Base-by-base conservation (phyloP, 176 grass and related monocot genomes). In the Carex kokanica region DNA sequence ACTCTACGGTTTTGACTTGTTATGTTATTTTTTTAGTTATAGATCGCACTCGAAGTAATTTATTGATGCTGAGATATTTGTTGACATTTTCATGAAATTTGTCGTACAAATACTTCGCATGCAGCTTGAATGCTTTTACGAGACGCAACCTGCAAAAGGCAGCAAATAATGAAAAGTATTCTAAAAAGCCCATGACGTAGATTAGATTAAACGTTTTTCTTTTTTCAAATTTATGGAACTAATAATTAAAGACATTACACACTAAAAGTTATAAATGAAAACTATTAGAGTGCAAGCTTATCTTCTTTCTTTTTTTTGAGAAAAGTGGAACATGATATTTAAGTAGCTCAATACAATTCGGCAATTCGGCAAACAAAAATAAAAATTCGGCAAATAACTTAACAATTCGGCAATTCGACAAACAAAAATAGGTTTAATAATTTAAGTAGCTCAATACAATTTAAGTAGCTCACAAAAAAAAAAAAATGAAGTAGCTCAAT, bases 11-110 rank as follows among this genome's bases (percentile, higher is more conserved):
- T n/a, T n/a, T n/a, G n/a, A n/a, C n/a, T n/a, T n/a, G n/a, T n/a
- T n/a, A n/a, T n/a, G n/a, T n/a, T n/a, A n/a, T n/a, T n/a, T n/a
- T n/a, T n/a, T n/a, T n/a, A n/a, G n/a, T n/a, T n/a, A n/a, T 61
- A 17, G 38, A 88, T 45, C 29, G 10, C 18, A 15, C 60, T 2
- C 64, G 64, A 12, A 47, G 11, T 74, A 43, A 27, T 17, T 66
- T 66, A n/a, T n/a, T 15, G 6, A 41, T 82, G 3, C 8, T 38
- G 11, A 64, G 36, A 64, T 47, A 61, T 5, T n/a, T 21, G 32
- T 78, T 13, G 12, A 98, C 95, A 86, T 95, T 95, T 0, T 90
- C 86, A 64, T 87, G 68, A 78, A 98, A 95, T 34, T 94, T 93
- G n/a, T 95, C 86, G 7, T 93, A 90, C 86, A 98, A 61, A 55